A percentile compares a stretch with the other conserved stretches of the same genome.
Evolutionary conservation across 2,329 filamentous ascomycete genomes (phyloP).

Genomic region (Sporothrix pseudoabietina): DNA sequence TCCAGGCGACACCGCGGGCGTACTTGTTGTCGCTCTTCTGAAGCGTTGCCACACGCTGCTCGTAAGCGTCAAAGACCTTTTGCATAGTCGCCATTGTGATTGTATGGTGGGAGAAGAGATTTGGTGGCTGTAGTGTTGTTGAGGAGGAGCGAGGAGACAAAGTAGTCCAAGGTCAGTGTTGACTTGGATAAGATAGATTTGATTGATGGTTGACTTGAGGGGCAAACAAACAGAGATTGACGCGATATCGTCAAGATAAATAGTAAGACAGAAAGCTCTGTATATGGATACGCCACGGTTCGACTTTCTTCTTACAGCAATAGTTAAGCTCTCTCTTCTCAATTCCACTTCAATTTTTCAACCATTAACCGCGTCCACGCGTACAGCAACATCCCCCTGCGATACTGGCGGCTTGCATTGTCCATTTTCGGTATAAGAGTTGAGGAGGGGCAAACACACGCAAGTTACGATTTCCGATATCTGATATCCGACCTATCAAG

Average conservation of each 20-base stretch:
- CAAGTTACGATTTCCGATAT: background rate
- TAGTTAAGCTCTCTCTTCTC: background rate
- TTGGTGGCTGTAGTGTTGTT: background rate
- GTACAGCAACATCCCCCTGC: background rate
- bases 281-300: slow-evolving; percentile 3
- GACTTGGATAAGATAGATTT: background rate
- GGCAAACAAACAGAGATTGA: background rate
- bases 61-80: slow-evolving; percentile 29
- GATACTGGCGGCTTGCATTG: background rate
- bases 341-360: background rate
- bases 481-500: slow-evolving; percentile 2
- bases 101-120: background rate
- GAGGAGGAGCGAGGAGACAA: background rate
- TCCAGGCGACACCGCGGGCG: slow-evolving; percentile 50
- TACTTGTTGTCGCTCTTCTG: slow-evolving; percentile 44
- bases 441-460: background rate
- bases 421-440: background rate
- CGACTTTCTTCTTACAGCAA: background rate
- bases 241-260: slow-evolving; percentile 9
- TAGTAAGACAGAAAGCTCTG: background rate
- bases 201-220: background rate
- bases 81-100: slow-evolving; percentile 31
- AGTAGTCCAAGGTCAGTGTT: background rate
- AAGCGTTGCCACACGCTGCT: slow-evolving; percentile 35
- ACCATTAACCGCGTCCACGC: slow-evolving; percentile 4